phyloP scores from a whole-genome alignment of 2,329 filamentous ascomycete species.

The Arthrinium puccinioides region DNA sequence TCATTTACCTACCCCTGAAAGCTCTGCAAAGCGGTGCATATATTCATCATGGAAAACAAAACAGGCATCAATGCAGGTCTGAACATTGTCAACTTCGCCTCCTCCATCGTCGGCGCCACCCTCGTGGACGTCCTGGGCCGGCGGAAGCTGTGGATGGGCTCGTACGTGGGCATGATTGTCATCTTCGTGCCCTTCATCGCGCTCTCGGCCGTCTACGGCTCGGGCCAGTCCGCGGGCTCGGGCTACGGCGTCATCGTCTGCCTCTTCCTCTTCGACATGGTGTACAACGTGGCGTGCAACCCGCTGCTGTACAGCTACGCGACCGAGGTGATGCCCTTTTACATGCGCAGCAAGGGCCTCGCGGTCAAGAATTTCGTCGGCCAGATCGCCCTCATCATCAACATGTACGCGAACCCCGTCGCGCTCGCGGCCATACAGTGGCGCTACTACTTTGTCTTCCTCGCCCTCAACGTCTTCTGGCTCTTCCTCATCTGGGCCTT shows the following conservation, averaged over 20 bases:
- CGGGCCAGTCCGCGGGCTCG: constrained; percentile 22
- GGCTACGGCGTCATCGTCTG: constrained; percentile 31
- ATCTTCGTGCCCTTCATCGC: constrained; percentile 23
- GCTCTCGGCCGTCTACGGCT: constrained; percentile 26
- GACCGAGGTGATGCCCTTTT: constrained; percentile 29
- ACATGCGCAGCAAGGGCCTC: constrained; percentile 28
- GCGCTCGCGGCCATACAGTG: constrained; percentile 31
- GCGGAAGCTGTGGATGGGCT: constrained; percentile 15
- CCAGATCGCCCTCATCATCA: constrained; percentile 32
- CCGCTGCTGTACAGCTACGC: constrained; percentile 25
- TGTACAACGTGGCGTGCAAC: constrained; percentile 30
- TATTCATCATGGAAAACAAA: constrained; percentile 20
- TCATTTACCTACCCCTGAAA: constrained; percentile 24
- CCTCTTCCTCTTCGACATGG: constrained; percentile 28
- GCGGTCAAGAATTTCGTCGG: constrained; percentile 29
- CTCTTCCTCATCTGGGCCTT: constrained; percentile 26
- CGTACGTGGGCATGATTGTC: constrained; percentile 10
- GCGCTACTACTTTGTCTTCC: constrained; percentile 29
- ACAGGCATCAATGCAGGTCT: constrained; percentile 23
- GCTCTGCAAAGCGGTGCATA: constrained; percentile 21
- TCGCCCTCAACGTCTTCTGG: constrained; percentile 19
- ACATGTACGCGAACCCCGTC: constrained; percentile 38
- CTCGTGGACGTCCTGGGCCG: constrained; percentile 11
- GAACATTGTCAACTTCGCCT: constrained; percentile 7
- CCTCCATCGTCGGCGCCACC: constrained; percentile 1